Evolutionary conservation across 495 filamentous ascomycete species (phyloP).

Genomic region (Halenospora varia): DNA sequence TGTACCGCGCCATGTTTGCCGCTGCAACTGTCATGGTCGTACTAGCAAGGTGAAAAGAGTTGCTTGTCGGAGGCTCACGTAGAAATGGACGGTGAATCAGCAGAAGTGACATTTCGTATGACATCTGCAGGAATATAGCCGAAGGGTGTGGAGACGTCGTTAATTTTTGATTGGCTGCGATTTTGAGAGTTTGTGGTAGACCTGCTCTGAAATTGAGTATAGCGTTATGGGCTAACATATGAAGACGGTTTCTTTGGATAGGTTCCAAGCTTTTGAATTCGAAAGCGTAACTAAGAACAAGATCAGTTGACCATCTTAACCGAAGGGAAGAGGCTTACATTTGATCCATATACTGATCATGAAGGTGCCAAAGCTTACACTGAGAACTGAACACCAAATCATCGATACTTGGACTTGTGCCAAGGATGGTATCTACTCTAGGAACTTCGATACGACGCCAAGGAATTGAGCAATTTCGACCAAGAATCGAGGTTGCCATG

Average conservation of each 20-base stretch:
- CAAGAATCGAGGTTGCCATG: not conserved
- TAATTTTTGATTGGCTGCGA: not conserved
- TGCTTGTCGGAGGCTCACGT: not conserved
- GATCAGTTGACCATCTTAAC: not conserved
- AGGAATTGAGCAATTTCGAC: conserved; percentile 4
- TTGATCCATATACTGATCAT: conserved; percentile 4
- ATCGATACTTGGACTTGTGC: not conserved
- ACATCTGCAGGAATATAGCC: not conserved
- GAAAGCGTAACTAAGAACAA: not conserved
- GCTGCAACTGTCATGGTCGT: not conserved
- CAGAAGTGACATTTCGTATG: not conserved
- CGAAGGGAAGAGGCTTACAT: not conserved
- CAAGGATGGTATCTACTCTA: not conserved
- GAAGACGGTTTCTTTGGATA: not conserved
- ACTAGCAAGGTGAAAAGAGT: not conserved
- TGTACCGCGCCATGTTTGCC: not conserved
- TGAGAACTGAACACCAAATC: not conserved
- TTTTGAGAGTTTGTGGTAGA: not conserved
- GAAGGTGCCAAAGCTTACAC: conserved; percentile 1
- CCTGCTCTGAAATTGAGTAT: not conserved
- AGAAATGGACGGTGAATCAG: not conserved
- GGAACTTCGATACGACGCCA: not conserved
- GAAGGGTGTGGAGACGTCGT: not conserved
- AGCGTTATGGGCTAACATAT: not conserved
- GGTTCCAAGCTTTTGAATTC: not conserved